Evolutionary conservation across 2,329 filamentous ascomycete genomes (phyloP), one percentile per base, ranked within the genome.

Genomic region (Epichloe brachyelytri): DNA sequence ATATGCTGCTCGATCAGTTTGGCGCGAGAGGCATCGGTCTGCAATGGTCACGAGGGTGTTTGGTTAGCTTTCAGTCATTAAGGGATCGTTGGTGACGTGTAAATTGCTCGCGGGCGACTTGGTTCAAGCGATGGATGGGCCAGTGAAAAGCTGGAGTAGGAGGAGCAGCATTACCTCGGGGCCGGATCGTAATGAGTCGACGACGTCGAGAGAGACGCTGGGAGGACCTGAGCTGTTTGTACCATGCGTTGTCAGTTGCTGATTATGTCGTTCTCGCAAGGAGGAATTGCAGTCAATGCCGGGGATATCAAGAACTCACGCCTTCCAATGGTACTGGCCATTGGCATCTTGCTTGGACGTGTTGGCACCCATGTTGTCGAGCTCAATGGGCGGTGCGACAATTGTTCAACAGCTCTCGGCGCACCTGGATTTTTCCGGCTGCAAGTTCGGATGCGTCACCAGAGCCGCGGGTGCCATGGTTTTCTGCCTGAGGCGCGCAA

Each of bases 11-110:
- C 91, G 67, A 88, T 73, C 63, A 83, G 76, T 71, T 87, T 87
- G 62, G 85, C 78, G 65, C 91, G 89, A 57, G 88, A 90, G 54
- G 83, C 82, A 72, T 97, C 90, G 70, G 86, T 91, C 91, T 97
- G 65, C 53, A 37, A 15, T 30, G 38, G 43, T 48, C n/a, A 37
- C 53, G 39, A 14, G 33, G 38, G 46, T 46, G 14, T 38, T 19
- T n/a, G 15, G 14, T 20, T 33, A 15, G 41, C 17, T 37, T 14
- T 39, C 60, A 50, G 30, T 30, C 10, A 30, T 11, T 11, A 1
- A 11, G 30, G 30, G 30, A 30, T 30, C 26, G 30, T 30, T 30
- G 10, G 1, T 11, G 30, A 30, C 30, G 30, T 4, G 30, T 30
- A 30, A 10, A 30, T 10, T 11, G 3, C 30, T 30, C 30, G 30